A percentile compares a stretch with the other conserved stretches of the same genome.
These are phyloP conservation scores for Anisodus acutangulus DNA, from an alignment of 257 asterid species.

Conservation along the genomic window DNA sequence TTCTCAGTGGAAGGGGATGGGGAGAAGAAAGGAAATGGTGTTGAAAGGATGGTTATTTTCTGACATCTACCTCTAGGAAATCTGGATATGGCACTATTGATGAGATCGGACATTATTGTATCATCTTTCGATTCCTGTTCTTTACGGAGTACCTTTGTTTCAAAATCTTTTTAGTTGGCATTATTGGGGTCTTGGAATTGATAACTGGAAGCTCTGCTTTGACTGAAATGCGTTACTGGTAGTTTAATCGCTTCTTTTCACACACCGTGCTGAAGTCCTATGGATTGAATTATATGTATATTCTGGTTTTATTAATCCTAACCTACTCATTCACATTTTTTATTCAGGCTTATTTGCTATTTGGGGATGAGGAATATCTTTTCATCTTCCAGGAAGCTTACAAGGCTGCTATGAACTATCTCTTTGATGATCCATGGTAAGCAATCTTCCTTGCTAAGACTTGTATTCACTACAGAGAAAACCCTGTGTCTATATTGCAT, in stretches of 20 bases:
- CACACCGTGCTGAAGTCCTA: background rate
- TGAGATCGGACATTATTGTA: slow-evolving; percentile 15
- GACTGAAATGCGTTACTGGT: background rate
- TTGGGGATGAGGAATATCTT: slow-evolving; percentile 97
- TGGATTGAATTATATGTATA: slow-evolving; percentile 17
- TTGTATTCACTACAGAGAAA: slow-evolving; percentile 12
- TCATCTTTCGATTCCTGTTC: background rate
- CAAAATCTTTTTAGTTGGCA: background rate
- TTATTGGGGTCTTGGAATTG: background rate
- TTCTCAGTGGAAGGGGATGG: slow-evolving; percentile 18
- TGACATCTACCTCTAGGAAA: slow-evolving; percentile 23
- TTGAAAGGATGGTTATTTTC: slow-evolving; percentile 24
- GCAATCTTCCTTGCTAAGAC: slow-evolving; percentile 19
- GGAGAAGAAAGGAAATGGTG: background rate
- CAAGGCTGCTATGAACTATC: slow-evolving; percentile 89
- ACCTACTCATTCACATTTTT: slow-evolving; percentile 26
- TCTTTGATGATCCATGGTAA: slow-evolving; percentile 93
- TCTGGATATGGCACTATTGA: background rate
- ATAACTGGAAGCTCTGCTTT: background rate
- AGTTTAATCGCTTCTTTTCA: background rate
- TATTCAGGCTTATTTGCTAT: slow-evolving; percentile 79
- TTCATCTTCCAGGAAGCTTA: slow-evolving; percentile 97
- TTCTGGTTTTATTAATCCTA: background rate
- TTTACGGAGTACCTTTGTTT: background rate
- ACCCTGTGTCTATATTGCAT: background rate